Percentiles rank a stretch among this genome's conserved stretches.
Conservation (phyloP, 768 basidiomycete genomes). For the Tylopilus sp. region DNA sequence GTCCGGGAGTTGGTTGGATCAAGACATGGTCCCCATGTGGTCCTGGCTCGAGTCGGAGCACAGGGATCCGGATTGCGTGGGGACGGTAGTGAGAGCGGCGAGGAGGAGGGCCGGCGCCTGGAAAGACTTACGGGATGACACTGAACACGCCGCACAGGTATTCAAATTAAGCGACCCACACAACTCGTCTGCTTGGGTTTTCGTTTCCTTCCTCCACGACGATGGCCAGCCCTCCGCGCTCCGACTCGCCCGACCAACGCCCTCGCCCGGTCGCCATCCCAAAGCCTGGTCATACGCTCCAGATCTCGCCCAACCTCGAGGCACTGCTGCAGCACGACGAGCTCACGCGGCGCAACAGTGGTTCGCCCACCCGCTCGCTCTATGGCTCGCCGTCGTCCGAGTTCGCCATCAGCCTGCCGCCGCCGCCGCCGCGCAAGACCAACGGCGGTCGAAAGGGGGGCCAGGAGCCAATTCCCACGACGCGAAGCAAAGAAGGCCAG, state of each 20-base stretch:
- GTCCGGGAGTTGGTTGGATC: background rate
- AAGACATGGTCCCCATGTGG: background rate
- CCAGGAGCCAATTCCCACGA: slow-evolving; percentile 8
- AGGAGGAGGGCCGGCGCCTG: background rate
- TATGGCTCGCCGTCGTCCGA: slow-evolving; percentile 10
- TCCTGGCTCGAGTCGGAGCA: background rate
- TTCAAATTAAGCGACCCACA: slow-evolving; percentile 20
- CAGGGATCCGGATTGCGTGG: too few relatives aligned
- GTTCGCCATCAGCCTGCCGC: slow-evolving; percentile 29
- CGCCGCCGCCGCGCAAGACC: slow-evolving; percentile 32
- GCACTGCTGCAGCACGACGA: slow-evolving; percentile 59
- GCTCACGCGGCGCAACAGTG: slow-evolving; percentile 35
- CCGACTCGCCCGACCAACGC: slow-evolving; percentile 12
- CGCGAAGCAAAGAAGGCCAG: slow-evolving; percentile 17
- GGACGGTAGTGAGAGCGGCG: background rate
- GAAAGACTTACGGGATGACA: slow-evolving; percentile 3
- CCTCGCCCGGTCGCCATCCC: background rate
- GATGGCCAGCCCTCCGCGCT: slow-evolving; percentile 22
- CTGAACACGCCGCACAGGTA: slow-evolving; percentile 8
- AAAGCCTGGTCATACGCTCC: slow-evolving; percentile 28
- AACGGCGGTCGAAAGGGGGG: slow-evolving; percentile 12
- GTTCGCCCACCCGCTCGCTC: slow-evolving; percentile 20
- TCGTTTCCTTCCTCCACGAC: background rate
- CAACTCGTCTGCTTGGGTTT: background rate
- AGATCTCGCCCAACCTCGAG: slow-evolving; percentile 58